Evolutionary conservation across 352 stramenopile genomes (phyloP).

Genomic region (Globisporangium parvum): DNA sequence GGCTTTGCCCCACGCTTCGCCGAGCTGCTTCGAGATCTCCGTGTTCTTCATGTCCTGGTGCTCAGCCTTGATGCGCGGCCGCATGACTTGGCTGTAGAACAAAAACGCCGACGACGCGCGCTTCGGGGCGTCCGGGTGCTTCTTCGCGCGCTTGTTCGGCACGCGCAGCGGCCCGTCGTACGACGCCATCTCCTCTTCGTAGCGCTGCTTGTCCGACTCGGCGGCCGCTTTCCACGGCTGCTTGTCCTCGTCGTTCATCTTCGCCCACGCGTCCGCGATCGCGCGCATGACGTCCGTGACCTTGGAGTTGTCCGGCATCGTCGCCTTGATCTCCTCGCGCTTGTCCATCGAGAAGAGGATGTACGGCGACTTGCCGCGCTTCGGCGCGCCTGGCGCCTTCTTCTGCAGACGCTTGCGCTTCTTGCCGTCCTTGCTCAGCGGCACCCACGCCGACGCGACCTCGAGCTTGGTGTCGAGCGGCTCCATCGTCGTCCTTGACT

Average conservation of each 20-base stretch:
- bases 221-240: slow-evolving; percentile 90
- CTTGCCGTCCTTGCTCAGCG: slow-evolving; percentile 72
- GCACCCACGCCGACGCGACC: slow-evolving; percentile 46
- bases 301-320: slow-evolving; percentile 80
- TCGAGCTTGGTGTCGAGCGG: slow-evolving; percentile 29
- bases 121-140: slow-evolving; percentile 92
- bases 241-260: slow-evolving; percentile 89
- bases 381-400: slow-evolving; percentile 84
- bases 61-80: slow-evolving; percentile 84
- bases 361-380: slow-evolving; percentile 89
- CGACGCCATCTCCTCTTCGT: slow-evolving; percentile 91
- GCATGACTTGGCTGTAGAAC: slow-evolving; percentile 91
- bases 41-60: slow-evolving; percentile 95
- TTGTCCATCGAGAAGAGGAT: slow-evolving; percentile 93
- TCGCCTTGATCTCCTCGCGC: slow-evolving; percentile 86
- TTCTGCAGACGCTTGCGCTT: slow-evolving; percentile 89
- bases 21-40: slow-evolving; percentile 93
- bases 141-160: slow-evolving; percentile 93
- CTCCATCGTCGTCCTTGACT: slow-evolving; percentile 38
- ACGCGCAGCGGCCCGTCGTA: slow-evolving; percentile 90
- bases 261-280: slow-evolving; percentile 87
- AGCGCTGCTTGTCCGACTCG: slow-evolving; percentile 91
- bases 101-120: slow-evolving; percentile 93
- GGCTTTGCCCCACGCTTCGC: slow-evolving; percentile 90
- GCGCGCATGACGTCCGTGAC: slow-evolving; percentile 90